Evolutionary conservation across 257 asterid genomes (phyloP).

Genomic region (Galeopsis tetrahit): DNA sequence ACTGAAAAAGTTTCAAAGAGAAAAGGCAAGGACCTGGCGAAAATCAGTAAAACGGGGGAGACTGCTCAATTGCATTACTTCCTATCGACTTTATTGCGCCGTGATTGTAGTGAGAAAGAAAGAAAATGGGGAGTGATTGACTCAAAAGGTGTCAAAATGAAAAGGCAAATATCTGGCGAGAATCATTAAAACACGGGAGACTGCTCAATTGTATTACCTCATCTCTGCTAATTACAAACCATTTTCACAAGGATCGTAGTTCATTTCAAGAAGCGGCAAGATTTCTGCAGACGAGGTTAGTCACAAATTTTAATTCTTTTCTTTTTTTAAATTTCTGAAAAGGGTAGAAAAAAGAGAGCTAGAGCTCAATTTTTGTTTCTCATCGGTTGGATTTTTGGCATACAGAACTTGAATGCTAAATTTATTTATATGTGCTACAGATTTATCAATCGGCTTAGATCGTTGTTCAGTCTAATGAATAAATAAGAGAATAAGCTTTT

Average conservation of each 20-base stretch:
- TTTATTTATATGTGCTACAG: not conserved
- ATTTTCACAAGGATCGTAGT: not conserved
- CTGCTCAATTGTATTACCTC: slow-evolving; percentile 26
- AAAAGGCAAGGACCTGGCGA: slow-evolving; percentile 15
- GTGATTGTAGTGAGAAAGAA: slow-evolving; percentile 28
- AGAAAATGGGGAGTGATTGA: slow-evolving; percentile 28
- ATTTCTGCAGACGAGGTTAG: slow-evolving; percentile 30
- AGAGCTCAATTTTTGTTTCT: slow-evolving; percentile 17
- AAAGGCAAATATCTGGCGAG: slow-evolving; percentile 15
- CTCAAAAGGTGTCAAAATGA: slow-evolving; percentile 20
- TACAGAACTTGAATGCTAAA: not conserved
- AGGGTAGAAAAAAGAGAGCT: slow-evolving; percentile 6
- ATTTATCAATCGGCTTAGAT: slow-evolving; percentile 19
- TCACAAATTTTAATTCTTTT: not conserved
- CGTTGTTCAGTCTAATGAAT: slow-evolving; percentile 2
- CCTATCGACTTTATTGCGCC: slow-evolving; percentile 22
- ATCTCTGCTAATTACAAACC: slow-evolving; percentile 20
- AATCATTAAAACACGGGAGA: slow-evolving; percentile 21
- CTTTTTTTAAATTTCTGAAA: not conserved
- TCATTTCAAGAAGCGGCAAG: slow-evolving; percentile 21
- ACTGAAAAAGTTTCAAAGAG: slow-evolving; percentile 18
- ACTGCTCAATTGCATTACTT: slow-evolving; percentile 17
- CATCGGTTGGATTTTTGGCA: not conserved
- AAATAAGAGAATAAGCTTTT: not conserved
- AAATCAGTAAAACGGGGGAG: slow-evolving; percentile 19